Evolutionary conservation across 106 monocot species (phyloP), one percentile per base, ranked within the genome.

Genomic region (Dendrobium chrysotoxum): DNA sequence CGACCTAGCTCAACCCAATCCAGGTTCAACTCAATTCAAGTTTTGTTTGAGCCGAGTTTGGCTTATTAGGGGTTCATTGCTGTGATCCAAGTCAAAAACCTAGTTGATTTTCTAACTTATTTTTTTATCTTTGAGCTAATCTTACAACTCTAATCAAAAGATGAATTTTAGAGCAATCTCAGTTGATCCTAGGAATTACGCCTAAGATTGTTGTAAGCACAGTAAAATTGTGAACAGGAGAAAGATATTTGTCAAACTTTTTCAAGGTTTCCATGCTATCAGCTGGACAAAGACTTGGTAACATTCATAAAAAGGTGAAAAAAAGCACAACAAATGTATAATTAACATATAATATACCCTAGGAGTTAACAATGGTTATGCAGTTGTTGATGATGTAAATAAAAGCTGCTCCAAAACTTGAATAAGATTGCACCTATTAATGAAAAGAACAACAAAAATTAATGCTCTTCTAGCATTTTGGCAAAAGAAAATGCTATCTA

Each of bases 341-440:
- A 75, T 31, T 39, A 31, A 53, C 20, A 82, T 50, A 55, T 12
- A 10, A 66, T 38, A 68, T 96, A 97, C 97, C 91, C 91, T 81
- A 16, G 92, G 91, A 67, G 95, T 99, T 53, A 99, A 84, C 76
- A 87, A 72, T 72, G 90, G 95, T 76, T 99, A 92, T 46, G 89
- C 83, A 78, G 89, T 83, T 67, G 86, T 81, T 57, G 89, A 88
- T 11, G 92, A 90, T 44, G 91, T 74, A 91, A 88, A 95, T 46
- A 99, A 82, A 84, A 95, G 88, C 68, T 99, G 91, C 86, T 99
- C 95, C 65, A 95, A 77, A 75, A 84, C 88, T 86, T 95, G 94
- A 85, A 99, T 91, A 76, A 99, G 87, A 67, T 84, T 89, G 75
- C 94, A 98, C 78, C 96, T 96, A 85, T 77, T 47, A 73, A 72